Evolutionary conservation across 495 filamentous ascomycete genomes (phyloP).

Genomic region (Sordaria brevicollis): DNA sequence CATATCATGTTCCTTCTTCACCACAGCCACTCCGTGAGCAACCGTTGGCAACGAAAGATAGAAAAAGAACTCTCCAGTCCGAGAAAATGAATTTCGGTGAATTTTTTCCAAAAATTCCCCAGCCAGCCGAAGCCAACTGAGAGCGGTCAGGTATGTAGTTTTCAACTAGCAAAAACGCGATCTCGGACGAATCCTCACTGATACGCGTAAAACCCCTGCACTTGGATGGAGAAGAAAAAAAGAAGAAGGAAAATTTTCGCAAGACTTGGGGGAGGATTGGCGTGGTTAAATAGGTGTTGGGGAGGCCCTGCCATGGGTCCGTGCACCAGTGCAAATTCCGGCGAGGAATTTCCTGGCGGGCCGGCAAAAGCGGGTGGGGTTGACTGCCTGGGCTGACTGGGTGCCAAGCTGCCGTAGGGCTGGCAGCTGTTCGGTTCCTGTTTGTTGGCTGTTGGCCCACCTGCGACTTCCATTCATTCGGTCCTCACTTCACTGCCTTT

Average conservation of each 20-base stretch:
- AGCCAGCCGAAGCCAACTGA: conserved; percentile 17
- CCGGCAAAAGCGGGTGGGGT: too few species aligned
- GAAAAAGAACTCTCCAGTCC: background rate
- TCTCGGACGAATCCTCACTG: conserved; percentile 48
- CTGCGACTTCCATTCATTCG: background rate
- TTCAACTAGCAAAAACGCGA: conserved; percentile 50
- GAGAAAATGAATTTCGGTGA: background rate
- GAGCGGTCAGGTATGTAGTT: conserved; percentile 45
- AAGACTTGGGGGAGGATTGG: background rate
- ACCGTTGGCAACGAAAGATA: conserved; percentile 21
- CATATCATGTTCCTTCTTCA: conserved; percentile 14
- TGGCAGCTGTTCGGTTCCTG: too few species aligned
- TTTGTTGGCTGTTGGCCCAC: background rate
- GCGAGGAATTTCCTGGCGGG: background rate
- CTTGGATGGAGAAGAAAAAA: conserved; percentile 23
- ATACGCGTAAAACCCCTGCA: conserved; percentile 39
- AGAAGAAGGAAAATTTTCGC: conserved; percentile 5
- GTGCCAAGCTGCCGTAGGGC: background rate
- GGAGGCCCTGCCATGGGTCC: conserved; percentile 2
- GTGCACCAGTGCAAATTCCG: conserved; percentile 14
- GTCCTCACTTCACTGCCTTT: background rate
- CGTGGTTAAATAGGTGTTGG: conserved; percentile 7
- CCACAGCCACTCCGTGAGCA: conserved; percentile 12
- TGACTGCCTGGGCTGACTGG: too few species aligned
- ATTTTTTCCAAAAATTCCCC: conserved; percentile 24